These are phyloP conservation scores for Mycosarcoma maydis DNA, from an alignment of 1,284 basidiomycete genomes.

Conservation along the genomic window DNA sequence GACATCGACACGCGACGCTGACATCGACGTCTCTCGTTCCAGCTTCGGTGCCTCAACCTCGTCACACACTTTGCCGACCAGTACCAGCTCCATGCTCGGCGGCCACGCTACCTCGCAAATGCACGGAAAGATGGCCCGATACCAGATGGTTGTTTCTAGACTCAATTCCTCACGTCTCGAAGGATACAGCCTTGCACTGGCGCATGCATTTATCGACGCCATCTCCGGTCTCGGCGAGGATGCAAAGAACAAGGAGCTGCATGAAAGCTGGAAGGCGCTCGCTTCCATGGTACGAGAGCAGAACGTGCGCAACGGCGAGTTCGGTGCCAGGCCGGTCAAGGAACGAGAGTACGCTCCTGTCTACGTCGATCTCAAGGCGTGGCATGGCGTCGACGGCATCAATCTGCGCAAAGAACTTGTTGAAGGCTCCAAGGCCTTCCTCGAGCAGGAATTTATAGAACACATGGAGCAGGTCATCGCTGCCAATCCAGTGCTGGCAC, in stretches of 20 bases:
- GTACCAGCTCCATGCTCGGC: slow-evolving; percentile 17
- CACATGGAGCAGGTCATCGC: slow-evolving; percentile 88
- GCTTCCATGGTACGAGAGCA: slow-evolving; percentile 69
- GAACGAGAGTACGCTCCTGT: slow-evolving; percentile 70
- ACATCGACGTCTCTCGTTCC: slow-evolving; percentile 22
- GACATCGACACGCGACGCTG: slow-evolving; percentile 12
- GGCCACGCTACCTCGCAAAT: slow-evolving; percentile 37
- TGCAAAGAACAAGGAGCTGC: slow-evolving; percentile 63
- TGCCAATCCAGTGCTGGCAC: slow-evolving; percentile 82
- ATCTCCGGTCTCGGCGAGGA: slow-evolving; percentile 51
- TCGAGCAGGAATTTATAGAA: slow-evolving; percentile 80
- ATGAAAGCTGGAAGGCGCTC: slow-evolving; percentile 69
- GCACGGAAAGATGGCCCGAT: slow-evolving; percentile 63
- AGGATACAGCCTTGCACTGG: slow-evolving; percentile 45
- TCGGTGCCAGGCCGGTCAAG: slow-evolving; percentile 57
- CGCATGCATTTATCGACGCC: slow-evolving; percentile 58
- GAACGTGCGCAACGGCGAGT: slow-evolving; percentile 68
- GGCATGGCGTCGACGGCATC: slow-evolving; percentile 33
- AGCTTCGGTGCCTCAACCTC: slow-evolving; percentile 51
- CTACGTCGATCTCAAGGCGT: slow-evolving; percentile 65
- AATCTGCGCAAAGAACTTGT: slow-evolving; percentile 72
- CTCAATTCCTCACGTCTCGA: slow-evolving; percentile 62
- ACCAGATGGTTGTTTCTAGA: slow-evolving; percentile 57
- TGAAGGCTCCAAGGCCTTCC: slow-evolving; percentile 76
- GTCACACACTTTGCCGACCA: slow-evolving; percentile 29